Percentiles rank a stretch among this genome's conserved stretches.
These are phyloP conservation scores for Sonneratia alba DNA, from an alignment of 345 rosid species.

Conservation along the genomic window DNA sequence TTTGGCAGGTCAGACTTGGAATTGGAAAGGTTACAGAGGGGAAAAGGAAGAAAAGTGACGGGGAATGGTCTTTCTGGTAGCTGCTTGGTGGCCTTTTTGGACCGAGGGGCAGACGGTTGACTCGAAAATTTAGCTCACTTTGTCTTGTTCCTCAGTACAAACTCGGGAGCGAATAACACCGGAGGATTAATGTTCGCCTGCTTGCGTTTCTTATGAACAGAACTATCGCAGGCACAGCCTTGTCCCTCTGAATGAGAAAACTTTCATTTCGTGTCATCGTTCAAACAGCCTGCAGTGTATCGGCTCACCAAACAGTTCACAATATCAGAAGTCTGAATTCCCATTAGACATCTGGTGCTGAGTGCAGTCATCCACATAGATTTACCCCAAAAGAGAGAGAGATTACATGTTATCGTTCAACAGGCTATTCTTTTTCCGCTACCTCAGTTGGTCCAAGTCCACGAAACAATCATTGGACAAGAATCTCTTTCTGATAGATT, in stretches of 20 bases:
- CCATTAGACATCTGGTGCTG: too few relatives aligned
- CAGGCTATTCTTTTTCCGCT: neutral
- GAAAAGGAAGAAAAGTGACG: neutral
- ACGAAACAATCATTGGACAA: too few relatives aligned
- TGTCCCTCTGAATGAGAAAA: too few relatives aligned
- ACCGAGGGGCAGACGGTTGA: slow-evolving; percentile 8
- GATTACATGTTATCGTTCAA: neutral
- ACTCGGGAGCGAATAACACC: neutral
- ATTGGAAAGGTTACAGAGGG: neutral
- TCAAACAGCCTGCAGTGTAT: too few relatives aligned
- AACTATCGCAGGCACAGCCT: too few relatives aligned
- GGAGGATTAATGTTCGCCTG: neutral
- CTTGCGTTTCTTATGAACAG: neutral
- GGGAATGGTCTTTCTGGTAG: neutral
- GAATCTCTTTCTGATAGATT: too few relatives aligned
- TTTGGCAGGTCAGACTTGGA: neutral
- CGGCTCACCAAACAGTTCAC: too few relatives aligned
- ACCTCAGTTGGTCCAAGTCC: too few relatives aligned
- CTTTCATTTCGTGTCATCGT: too few relatives aligned
- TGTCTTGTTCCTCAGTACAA: neutral
- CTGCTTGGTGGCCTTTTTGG: slow-evolving; percentile 11
- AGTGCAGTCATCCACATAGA: too few relatives aligned
- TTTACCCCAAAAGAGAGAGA: neutral
- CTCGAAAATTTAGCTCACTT: neutral
- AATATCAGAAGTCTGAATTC: too few relatives aligned